A percentile compares a stretch with the other conserved stretches of the same genome.
These are phyloP conservation scores for Acacia acuminata DNA, from an alignment of 306 rosid species.

Conservation along the genomic window DNA sequence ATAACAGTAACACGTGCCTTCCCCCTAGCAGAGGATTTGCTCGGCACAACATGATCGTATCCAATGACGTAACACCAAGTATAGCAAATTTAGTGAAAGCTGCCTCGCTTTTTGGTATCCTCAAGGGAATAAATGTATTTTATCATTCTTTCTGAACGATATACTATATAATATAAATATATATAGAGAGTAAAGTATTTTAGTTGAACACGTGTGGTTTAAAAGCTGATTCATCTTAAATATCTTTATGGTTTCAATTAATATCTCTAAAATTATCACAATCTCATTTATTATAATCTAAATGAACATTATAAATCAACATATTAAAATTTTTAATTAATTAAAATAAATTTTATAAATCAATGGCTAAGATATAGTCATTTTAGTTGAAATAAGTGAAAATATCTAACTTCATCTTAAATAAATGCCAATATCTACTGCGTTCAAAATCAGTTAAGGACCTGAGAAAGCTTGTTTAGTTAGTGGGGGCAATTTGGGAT, in stretches of 20 bases:
- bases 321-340: too few relatives aligned
- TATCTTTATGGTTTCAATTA: too few relatives aligned
- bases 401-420: neutral
- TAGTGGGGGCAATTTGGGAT: neutral
- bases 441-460: neutral
- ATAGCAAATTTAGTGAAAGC: neutral
- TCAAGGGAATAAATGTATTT: too few relatives aligned
- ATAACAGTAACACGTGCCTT: neutral
- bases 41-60: neutral
- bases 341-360: too few relatives aligned
- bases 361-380: too few relatives aligned
- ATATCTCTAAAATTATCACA: too few relatives aligned
- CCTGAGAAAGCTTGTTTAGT: neutral
- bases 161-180: too few relatives aligned
- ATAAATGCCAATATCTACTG: neutral
- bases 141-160: neutral
- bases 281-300: too few relatives aligned
- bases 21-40: neutral
- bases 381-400: too few relatives aligned
- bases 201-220: neutral
- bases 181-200: too few relatives aligned
- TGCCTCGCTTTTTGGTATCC: neutral
- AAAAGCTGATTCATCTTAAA: too few relatives aligned
- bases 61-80: neutral
- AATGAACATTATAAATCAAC: too few relatives aligned